Evolutionary conservation across 257 asterid genomes (phyloP), one percentile per base, ranked within the genome.

Genomic region (Thymus mandschuricus): DNA sequence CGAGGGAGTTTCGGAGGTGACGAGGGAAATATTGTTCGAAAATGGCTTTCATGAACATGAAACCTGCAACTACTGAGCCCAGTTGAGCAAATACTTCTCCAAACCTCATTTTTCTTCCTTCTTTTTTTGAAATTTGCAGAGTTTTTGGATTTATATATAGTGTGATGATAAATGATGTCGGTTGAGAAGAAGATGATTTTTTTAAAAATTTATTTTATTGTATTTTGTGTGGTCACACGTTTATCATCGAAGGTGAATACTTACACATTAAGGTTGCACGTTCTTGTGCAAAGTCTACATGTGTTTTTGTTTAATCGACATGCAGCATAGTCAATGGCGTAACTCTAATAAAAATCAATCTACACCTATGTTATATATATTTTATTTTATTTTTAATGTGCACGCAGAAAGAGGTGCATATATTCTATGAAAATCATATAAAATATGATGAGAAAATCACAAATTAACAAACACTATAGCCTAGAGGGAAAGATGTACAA

Each of bases 21-120:
- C 60, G 33, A 6, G 84, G 84, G 21, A 73, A 61, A 34, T 80
- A 76, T 69, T 73, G 79, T 15, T 76, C 79, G 1, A 76, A 15
- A 30, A 80, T 68, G 69, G 81, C 75, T 59, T 71, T 64, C 7
- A 60, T 12, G 10, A 80, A 76, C 81, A 80, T 68, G 12, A 80
- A 30, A 64, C 66, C 41, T 1, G 78, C 84, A 13, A 80, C 3
- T 3, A 72, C 13, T 30, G 84, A 66, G 55, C 84, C 84, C 3
- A 80, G 58, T 40, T 80, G 78, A 12, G 67, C 69, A 40, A 80
- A 71, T 43, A 75, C 6, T 38, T 75, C 77, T 44, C 76, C 79
- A 0, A 63, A 63, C 74, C 43, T 64, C 81, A 76, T 80, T 49
- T 49, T 75, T 54, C n/a, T 29, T 13, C 0, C 2, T 44, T 11